phyloP scores from a whole-genome alignment of 2,329 filamentous ascomycete genomes.

The Davidsoniella virescens region DNA sequence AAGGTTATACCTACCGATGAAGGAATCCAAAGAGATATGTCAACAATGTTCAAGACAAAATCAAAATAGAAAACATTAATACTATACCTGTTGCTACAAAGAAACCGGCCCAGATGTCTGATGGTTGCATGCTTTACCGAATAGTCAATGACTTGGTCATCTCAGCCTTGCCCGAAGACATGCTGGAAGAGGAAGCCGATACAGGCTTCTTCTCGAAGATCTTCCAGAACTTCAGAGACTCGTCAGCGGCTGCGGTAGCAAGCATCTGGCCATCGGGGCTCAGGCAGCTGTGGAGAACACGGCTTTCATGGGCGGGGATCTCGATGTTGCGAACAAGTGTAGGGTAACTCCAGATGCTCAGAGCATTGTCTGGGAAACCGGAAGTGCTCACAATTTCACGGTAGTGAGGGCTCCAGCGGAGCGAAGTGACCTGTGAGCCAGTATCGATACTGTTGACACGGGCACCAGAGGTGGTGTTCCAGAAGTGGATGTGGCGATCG shows the following conservation, averaged over 20 bases:
- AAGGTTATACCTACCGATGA: slow-evolving; percentile 1
- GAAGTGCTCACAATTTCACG: slow-evolving; percentile 96
- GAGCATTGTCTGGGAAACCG: slow-evolving; percentile 96
- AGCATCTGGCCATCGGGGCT: slow-evolving; percentile 97
- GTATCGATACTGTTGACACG: slow-evolving; percentile 99
- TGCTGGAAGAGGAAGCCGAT: slow-evolving; percentile 45
- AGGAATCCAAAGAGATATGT: neutral
- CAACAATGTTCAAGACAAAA: too few relatives aligned
- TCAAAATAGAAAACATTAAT: too few relatives aligned
- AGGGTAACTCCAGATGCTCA: slow-evolving; percentile 98
- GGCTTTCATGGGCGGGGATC: slow-evolving; percentile 92
- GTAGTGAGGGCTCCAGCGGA: slow-evolving; percentile 93
- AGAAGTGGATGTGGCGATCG: slow-evolving; percentile 98
- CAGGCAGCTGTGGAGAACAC: slow-evolving; percentile 89
- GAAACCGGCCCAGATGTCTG: neutral
- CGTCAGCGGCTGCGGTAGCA: slow-evolving; percentile 86
- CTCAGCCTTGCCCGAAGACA: slow-evolving; percentile 60
- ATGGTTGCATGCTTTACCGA: slow-evolving; percentile 34
- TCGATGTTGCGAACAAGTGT: slow-evolving; percentile 93
- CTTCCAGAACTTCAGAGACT: slow-evolving; percentile 99
- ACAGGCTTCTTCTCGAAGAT: slow-evolving; percentile 97
- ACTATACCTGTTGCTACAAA: neutral
- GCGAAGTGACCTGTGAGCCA: slow-evolving; percentile 87
- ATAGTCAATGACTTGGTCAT: slow-evolving; percentile 94
- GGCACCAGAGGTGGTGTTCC: slow-evolving; percentile 96